Percentiles rank a stretch among this genome's conserved stretches.
Evolutionary conservation across 2,329 filamentous ascomycete genomes (phyloP).

Genomic region (Metarhizium sp.): DNA sequence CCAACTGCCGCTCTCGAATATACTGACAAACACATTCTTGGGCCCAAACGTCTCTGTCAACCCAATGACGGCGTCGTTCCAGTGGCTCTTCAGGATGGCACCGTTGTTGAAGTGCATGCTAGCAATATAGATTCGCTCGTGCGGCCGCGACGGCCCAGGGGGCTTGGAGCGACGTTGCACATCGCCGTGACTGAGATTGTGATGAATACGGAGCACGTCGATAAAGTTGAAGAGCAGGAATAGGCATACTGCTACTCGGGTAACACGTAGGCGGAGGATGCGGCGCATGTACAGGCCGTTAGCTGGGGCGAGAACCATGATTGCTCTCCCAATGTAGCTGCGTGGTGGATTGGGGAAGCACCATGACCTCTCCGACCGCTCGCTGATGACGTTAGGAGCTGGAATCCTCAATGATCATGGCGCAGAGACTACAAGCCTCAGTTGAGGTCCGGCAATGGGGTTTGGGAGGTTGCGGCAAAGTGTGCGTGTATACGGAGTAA

Average conservation of each 20-base stretch:
- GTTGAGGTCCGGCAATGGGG: background rate
- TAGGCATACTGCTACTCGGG: slow-evolving; percentile 24
- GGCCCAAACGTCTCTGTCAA: slow-evolving; percentile 48
- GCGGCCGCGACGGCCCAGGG: slow-evolving; percentile 12
- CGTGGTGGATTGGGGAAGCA: background rate
- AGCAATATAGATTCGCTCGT: slow-evolving; percentile 53
- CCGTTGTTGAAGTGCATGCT: slow-evolving; percentile 62
- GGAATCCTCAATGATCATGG: background rate
- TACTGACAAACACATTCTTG: slow-evolving; percentile 57
- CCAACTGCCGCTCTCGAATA: slow-evolving; percentile 60
- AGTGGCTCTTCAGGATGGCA: slow-evolving; percentile 47
- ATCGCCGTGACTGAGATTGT: slow-evolving; percentile 20
- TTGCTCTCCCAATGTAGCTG: background rate
- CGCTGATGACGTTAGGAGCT: background rate
- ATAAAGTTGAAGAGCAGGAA: slow-evolving; percentile 27
- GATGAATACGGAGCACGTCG: slow-evolving; percentile 29
- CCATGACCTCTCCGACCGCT: slow-evolving; percentile 1
- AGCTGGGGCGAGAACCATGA: slow-evolving; percentile 19
- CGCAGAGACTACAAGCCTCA: background rate
- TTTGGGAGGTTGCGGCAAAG: background rate
- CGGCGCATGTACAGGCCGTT: slow-evolving; percentile 27
- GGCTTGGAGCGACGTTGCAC: slow-evolving; percentile 11
- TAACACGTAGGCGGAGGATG: slow-evolving; percentile 24
- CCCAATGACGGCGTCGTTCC: slow-evolving; percentile 50
- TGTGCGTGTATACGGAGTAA: no score